These are phyloP conservation scores for Hanseniaspora lindneri DNA, from an alignment of 805 yeast genomes.

Conservation along the genomic window DNA sequence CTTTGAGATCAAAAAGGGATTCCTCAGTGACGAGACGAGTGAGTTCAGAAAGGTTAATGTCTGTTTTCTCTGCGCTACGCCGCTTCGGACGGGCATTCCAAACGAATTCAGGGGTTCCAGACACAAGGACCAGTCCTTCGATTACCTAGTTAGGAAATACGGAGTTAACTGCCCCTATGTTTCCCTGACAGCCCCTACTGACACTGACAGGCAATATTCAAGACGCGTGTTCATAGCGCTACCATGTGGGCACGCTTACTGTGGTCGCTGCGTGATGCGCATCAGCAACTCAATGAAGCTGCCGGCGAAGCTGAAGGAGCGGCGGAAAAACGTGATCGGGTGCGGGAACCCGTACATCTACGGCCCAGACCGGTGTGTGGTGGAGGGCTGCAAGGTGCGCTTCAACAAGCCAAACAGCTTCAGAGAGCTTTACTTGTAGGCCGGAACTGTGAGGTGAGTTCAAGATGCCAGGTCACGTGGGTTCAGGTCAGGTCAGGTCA, in stretches of 20 bases:
- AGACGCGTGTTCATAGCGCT: slow-evolving; percentile 50
- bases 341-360: slow-evolving; percentile 34
- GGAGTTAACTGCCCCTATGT: slow-evolving; percentile 56
- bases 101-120: slow-evolving; percentile 32
- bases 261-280: slow-evolving; percentile 71
- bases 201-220: slow-evolving; percentile 48
- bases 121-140: slow-evolving; percentile 24
- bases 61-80: slow-evolving; percentile 62
- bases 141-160: slow-evolving; percentile 27
- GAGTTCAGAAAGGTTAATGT: slow-evolving; percentile 28
- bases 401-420: slow-evolving; percentile 41
- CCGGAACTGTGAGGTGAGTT: no score
- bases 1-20: slow-evolving; percentile 16
- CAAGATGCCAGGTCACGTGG: no score
- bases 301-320: slow-evolving; percentile 22
- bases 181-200: slow-evolving; percentile 38
- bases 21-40: slow-evolving; percentile 20
- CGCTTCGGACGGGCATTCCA: slow-evolving; percentile 65
- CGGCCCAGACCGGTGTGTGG: slow-evolving; percentile 53
- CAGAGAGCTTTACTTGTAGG: slow-evolving; percentile 39
- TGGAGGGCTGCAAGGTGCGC: slow-evolving; percentile 35
- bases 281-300: slow-evolving; percentile 36
- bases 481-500: no score
- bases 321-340: slow-evolving; percentile 23
- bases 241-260: slow-evolving; percentile 71